Percentiles rank a stretch among this genome's conserved stretches.
Conservation (phyloP, 176 grass and related monocot genomes). For the Eleusine indica region DNA sequence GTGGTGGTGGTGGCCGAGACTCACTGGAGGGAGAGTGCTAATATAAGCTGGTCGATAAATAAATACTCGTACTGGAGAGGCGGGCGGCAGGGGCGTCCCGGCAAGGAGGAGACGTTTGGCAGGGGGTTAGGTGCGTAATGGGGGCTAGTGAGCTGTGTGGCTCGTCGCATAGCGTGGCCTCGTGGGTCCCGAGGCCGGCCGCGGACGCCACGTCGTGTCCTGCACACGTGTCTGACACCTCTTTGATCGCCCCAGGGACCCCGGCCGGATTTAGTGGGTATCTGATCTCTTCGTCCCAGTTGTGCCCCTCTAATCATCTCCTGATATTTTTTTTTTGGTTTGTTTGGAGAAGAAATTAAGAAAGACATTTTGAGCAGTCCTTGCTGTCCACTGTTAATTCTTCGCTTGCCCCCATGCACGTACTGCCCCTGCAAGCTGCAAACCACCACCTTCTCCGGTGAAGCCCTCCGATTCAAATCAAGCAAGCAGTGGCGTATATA, state of each 20-base stretch:
- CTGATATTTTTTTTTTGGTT: neutral
- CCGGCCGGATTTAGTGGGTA: slow-evolving; percentile 20
- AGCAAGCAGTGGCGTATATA: no score
- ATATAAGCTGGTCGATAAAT: slow-evolving; percentile 25
- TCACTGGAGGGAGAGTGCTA: neutral
- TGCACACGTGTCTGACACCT: slow-evolving; percentile 74
- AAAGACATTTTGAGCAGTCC: no score
- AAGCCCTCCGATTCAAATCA: no score
- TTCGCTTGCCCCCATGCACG: no score
- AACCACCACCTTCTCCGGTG: no score
- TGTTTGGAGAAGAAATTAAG: no score
- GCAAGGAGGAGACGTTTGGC: neutral
- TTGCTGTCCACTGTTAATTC: no score
- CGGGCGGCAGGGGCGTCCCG: neutral
- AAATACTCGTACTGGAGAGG: slow-evolving; percentile 31
- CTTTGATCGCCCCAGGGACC: slow-evolving; percentile 25
- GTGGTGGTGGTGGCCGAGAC: neutral
- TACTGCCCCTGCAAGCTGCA: no score
- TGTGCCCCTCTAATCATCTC: neutral
- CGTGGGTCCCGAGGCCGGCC: neutral
- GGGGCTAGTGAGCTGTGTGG: slow-evolving; percentile 15
- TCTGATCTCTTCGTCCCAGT: neutral
- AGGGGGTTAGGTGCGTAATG: slow-evolving; percentile 14
- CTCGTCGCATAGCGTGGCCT: slow-evolving; percentile 47
- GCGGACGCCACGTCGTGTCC: slow-evolving; percentile 56